Evolutionary conservation across 1,284 basidiomycete species (phyloP).

Genomic region (Leccinum subatratum): DNA sequence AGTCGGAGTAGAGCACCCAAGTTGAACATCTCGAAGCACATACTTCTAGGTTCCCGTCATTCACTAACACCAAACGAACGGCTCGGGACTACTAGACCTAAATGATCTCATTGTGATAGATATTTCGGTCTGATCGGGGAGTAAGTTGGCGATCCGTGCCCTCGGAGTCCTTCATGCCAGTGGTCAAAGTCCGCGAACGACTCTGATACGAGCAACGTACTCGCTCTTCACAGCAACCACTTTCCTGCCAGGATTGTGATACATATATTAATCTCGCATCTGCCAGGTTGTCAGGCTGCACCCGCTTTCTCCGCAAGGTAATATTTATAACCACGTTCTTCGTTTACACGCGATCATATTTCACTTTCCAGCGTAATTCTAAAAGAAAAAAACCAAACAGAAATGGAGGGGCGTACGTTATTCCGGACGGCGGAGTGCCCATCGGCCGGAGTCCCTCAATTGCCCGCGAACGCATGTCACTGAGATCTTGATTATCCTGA

Average conservation of each 20-base stretch:
- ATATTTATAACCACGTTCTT: background rate
- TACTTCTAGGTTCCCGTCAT: background rate
- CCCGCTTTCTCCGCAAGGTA: background rate
- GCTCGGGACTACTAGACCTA: background rate
- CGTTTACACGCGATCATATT: background rate
- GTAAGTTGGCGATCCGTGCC: conserved; percentile 22
- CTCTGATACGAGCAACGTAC: background rate
- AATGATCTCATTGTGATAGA: background rate
- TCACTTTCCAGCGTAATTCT: background rate
- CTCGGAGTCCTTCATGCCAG: background rate
- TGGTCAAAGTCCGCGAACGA: conserved; percentile 16
- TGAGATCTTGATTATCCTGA: background rate
- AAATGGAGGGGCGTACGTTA: background rate
- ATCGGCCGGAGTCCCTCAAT: background rate
- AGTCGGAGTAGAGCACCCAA: background rate
- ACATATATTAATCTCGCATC: background rate
- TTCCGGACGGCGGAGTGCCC: background rate
- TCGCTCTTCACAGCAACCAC: background rate
- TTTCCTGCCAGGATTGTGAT: background rate
- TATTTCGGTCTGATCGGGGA: background rate
- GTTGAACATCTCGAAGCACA: background rate
- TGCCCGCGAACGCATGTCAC: background rate
- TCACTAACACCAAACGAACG: background rate
- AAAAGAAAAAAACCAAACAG: background rate
- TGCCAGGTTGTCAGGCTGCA: background rate